These are phyloP conservation scores for Phaeotremella skinneri DNA, from an alignment of 768 basidiomycete species.

Conservation along the genomic window DNA sequence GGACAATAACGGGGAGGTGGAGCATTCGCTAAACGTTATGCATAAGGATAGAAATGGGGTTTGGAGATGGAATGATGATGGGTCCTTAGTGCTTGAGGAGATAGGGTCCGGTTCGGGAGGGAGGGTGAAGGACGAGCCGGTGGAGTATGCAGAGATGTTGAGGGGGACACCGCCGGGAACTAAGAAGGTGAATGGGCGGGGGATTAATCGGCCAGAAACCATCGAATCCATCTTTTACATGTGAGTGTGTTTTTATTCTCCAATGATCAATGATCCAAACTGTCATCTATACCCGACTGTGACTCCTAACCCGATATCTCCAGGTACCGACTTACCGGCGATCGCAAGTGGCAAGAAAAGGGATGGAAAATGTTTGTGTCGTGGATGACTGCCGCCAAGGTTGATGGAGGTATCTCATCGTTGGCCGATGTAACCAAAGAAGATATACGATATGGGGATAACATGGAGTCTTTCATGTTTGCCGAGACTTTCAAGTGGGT, in stretches of 20 bases:
- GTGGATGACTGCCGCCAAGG: constrained; percentile 46
- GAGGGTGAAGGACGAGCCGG: constrained; percentile 12
- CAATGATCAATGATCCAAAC: not conserved
- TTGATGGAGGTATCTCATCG: constrained; percentile 47
- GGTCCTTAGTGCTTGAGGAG: constrained; percentile 9
- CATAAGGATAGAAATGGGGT: constrained; percentile 25
- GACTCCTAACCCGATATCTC: not conserved
- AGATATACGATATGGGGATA: constrained; percentile 24
- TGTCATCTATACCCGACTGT: not conserved
- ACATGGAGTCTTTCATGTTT: constrained; percentile 52
- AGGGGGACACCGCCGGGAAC: constrained; percentile 43
- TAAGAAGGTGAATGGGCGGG: constrained; percentile 30
- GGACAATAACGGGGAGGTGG: not conserved
- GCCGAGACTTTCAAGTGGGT: constrained; percentile 53
- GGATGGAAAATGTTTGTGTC: constrained; percentile 56
- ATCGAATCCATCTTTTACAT: constrained; percentile 52
- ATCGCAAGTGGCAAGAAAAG: constrained; percentile 54
- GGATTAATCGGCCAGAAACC: constrained; percentile 54
- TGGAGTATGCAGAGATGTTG: constrained; percentile 19
- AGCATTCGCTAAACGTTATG: constrained; percentile 7
- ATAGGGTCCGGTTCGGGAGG: not conserved
- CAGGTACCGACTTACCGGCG: constrained; percentile 53
- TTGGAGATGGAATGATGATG: constrained; percentile 25
- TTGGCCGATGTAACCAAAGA: constrained; percentile 49
- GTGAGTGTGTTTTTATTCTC: constrained; percentile 12